Evolutionary conservation across 345 rosid species (phyloP).

Genomic region (Heritiera littoralis): DNA sequence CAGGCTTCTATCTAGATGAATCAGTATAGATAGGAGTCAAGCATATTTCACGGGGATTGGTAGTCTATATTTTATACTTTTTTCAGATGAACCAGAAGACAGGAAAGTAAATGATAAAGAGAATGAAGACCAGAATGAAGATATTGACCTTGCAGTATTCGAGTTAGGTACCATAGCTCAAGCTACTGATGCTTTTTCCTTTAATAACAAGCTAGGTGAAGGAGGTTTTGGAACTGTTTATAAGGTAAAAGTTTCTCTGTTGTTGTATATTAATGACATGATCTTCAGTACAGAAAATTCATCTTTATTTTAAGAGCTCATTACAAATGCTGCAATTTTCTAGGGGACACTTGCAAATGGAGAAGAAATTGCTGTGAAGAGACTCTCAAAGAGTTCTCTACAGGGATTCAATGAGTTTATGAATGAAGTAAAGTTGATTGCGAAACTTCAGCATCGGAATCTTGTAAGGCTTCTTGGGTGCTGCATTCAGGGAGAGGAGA

Average conservation of each 20-base stretch:
- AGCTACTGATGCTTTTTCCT: slow-evolving; percentile 37
- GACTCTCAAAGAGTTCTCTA: slow-evolving; percentile 44
- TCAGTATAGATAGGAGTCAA: background rate
- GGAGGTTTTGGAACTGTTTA: slow-evolving; percentile 47
- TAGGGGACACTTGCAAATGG: slow-evolving; percentile 47
- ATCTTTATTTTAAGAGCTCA: background rate
- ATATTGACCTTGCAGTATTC: slow-evolving; percentile 21
- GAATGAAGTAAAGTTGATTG: slow-evolving; percentile 45
- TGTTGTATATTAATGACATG: background rate
- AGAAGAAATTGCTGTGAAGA: slow-evolving; percentile 52
- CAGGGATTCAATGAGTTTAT: slow-evolving; percentile 50
- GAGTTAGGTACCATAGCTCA: slow-evolving; percentile 14
- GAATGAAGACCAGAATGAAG: background rate
- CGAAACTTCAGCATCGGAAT: slow-evolving; percentile 55
- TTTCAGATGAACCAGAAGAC: background rate
- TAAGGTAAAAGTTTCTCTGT: slow-evolving; percentile 1
- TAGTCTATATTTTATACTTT: background rate
- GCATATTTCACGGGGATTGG: background rate
- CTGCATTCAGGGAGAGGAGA: slow-evolving; percentile 36
- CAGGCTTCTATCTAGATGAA: background rate
- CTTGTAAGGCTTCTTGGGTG: slow-evolving; percentile 47
- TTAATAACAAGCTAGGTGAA: slow-evolving; percentile 35
- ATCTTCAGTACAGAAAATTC: background rate
- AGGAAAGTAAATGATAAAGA: background rate
- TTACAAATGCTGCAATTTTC: background rate